Evolutionary conservation across 805 yeast genomes (phyloP), one percentile per base, ranked within the genome.

Genomic region (Kodamaea neixiangensis): DNA sequence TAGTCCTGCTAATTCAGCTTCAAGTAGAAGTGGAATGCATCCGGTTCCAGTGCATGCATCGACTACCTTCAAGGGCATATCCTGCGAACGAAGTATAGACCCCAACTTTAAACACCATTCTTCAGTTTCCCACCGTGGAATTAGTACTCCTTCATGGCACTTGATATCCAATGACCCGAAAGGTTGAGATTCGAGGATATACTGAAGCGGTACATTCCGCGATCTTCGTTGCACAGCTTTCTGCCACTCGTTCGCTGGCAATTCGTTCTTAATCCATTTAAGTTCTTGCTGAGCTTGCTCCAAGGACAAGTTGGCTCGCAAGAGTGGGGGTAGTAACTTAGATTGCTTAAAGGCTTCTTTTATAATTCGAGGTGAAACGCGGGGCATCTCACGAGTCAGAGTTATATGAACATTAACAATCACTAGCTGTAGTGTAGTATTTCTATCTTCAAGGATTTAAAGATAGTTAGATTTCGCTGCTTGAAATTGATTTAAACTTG

Each of bases 81-180:
- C 53, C 22, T 7, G 54, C 40, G n/a, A 29, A 7, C 15, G 17
- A 3, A 35, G 14, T 22, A 44, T 13, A n/a, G 25, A 17, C 3
- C 71, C 66, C 17, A 87, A 62, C 49, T 75, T 75, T 22, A 70
- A 33, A 7, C 79, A 72, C 97, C 97, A 93, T 61, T 90, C 96
- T 64, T 93, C 98, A 0, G 99, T 93, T 63, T 93, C 99, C 87
- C 93, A 85, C 46, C 99, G 69, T 0, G 99, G 98, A 21, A 93
- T 92, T 53, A 93, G 69, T 1, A 90, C 97, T 0, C 83, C 83
- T 1, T 71, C 72, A 22, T 66, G 59, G 59, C 97, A 89, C 20
- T 59, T 50, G 3, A 93, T 76, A 10, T 79, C 81, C 45, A 93
- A 62, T 1, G 64, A 60, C 0, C 94, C 96, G 72, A 93, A 93